A percentile compares a stretch with the other conserved stretches of the same genome.
Conservation (phyloP, 176 grass and related monocot genomes). For the Oryza meridionalis region DNA sequence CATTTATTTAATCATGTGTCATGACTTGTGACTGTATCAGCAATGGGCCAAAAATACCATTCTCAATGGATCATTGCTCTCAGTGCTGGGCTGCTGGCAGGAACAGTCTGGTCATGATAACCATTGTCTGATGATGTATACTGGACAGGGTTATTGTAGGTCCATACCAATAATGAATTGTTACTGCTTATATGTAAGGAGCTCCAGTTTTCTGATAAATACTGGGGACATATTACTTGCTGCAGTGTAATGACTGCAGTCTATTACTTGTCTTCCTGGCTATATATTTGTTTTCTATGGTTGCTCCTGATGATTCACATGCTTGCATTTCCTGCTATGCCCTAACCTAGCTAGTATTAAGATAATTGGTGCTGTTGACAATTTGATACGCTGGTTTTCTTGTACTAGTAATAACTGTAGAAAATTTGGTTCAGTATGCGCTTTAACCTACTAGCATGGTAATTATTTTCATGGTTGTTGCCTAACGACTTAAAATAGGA, state of each 20-base stretch:
- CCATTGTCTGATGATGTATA: slow-evolving; percentile 31
- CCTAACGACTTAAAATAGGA: slow-evolving; percentile 19
- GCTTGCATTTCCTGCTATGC: slow-evolving; percentile 15
- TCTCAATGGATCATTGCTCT: not conserved
- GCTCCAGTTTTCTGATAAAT: not conserved
- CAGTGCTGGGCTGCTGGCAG: not conserved
- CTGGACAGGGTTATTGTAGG: slow-evolving; percentile 20
- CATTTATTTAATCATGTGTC: slow-evolving; percentile 13
- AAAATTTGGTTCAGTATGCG: slow-evolving; percentile 8
- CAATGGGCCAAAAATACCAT: not conserved
- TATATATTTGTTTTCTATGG: slow-evolving; percentile 13
- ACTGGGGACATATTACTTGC: slow-evolving; percentile 1
- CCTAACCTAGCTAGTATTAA: not conserved
- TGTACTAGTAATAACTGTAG: not conserved
- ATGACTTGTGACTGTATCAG: not conserved
- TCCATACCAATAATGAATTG: slow-evolving; percentile 23
- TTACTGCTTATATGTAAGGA: slow-evolving; percentile 25
- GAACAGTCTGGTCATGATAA: slow-evolving; percentile 20
- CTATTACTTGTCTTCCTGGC: slow-evolving; percentile 7
- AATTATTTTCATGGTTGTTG: slow-evolving; percentile 17
- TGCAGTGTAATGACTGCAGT: slow-evolving; percentile 9
- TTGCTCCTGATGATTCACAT: slow-evolving; percentile 16
- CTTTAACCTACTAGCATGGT: not conserved
- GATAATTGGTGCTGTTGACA: not conserved
- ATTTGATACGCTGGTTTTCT: slow-evolving; percentile 24